Base-by-base conservation (phyloP, 192 early-diverging fungal genomes). In the Cetraspora pellucida region DNA sequence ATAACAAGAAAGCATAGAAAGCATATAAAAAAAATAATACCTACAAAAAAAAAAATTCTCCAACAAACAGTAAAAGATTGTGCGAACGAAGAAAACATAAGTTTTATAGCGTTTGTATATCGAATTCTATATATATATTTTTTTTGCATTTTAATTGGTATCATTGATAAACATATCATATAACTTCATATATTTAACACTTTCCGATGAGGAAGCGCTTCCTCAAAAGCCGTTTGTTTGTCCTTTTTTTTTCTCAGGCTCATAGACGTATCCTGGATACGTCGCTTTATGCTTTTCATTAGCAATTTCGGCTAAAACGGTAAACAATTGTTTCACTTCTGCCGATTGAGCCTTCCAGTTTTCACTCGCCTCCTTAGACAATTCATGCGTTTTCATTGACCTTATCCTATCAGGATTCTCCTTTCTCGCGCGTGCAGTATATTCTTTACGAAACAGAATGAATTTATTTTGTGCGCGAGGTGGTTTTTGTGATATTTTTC, bases 361-460 rank as follows among this genome's bases (percentile, higher is more conserved):
- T 1, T 3, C 0, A 16, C 27, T 61, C 1, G 59, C 59, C 0
- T 16, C 0, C 1, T 2, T 61, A 2, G 59, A 61, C 7, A 17
- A 5, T 23, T 30, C 27, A 0, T 4, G 19, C 0, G 19, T 23
- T 4, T 10, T 10, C 10, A 58, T 23, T 21, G 1, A 23, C 21
- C 21, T 58, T 2, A n/a, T 23, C 8, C 10, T 10, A 23, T n/a
- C 1, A n/a, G 55, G 55, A 58, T 6, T 4, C 5, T 61, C 59
- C 1, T 3, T 2, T 61, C 8, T 61, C 28, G 28, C 14, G 1
- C 3, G 11, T 17, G 59, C 59, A 0, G 13, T 6, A 7, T 17
- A 61, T 4, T 61, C 59, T 72, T 28, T 72, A 70, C n/a, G 21
- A 23, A 61, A 61, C 11, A 74, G 25, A 7, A 72, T 50, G 3